A percentile compares a stretch with the other conserved stretches of the same genome.
Conservation (phyloP, 192 early-diverging fungal genomes). For the Coemansia sp. region DNA sequence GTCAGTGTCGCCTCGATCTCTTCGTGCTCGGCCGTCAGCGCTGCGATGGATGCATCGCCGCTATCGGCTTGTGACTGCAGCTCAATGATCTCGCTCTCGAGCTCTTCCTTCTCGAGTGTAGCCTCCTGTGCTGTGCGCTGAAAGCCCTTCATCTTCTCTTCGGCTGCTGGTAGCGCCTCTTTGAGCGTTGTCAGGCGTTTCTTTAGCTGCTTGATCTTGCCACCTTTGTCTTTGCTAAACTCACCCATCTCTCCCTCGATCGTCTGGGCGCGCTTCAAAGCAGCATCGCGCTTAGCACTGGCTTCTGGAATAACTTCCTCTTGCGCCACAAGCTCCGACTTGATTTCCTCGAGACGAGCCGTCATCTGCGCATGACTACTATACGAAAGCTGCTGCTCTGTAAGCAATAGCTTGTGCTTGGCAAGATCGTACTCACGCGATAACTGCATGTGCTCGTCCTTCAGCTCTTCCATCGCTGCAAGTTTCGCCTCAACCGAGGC, state of each 20-base stretch:
- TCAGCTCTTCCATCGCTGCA: slow-evolving; percentile 55
- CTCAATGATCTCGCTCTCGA: slow-evolving; percentile 44
- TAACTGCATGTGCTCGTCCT: slow-evolving; percentile 58
- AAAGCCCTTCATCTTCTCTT: slow-evolving; percentile 41
- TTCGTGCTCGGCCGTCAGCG: slow-evolving; percentile 52
- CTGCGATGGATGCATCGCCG: slow-evolving; percentile 34
- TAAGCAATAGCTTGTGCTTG: slow-evolving; percentile 71
- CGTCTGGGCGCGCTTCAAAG: slow-evolving; percentile 54
- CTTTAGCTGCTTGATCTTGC: slow-evolving; percentile 83
- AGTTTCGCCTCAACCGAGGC: slow-evolving; percentile 58
- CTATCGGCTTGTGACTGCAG: slow-evolving; percentile 27
- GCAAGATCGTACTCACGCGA: slow-evolving; percentile 72
- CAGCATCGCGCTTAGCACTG: slow-evolving; percentile 49
- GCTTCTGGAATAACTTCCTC: slow-evolving; percentile 59
- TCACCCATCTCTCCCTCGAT: slow-evolving; percentile 90
- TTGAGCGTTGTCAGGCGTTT: slow-evolving; percentile 67
- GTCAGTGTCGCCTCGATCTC: slow-evolving; percentile 52
- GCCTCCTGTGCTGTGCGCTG: slow-evolving; percentile 43
- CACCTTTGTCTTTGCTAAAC: slow-evolving; percentile 82
- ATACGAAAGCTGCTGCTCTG: slow-evolving; percentile 74
- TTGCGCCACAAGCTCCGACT: slow-evolving; percentile 55
- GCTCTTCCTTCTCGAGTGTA: slow-evolving; percentile 46
- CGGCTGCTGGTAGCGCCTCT: slow-evolving; percentile 59
- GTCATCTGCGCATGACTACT: slow-evolving; percentile 73
- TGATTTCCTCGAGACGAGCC: slow-evolving; percentile 34